phyloP scores from a whole-genome alignment of 2,329 filamentous ascomycete genomes.

The Cladosporium austrohemisphaericum region DNA sequence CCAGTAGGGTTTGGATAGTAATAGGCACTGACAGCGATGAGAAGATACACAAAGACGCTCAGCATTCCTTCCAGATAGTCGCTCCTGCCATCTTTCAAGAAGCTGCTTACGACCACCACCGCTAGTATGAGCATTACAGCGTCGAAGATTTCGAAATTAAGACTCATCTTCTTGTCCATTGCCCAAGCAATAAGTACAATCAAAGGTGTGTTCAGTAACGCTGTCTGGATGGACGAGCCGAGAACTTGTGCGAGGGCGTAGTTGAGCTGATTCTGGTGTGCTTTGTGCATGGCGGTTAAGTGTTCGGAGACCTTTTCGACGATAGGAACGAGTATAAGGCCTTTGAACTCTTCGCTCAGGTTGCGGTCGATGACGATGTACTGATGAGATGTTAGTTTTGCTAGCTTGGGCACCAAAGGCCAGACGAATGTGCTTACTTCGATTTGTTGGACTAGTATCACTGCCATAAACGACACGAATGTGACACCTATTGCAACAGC shows the following conservation, averaged over 20 bases:
- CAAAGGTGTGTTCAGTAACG: slow-evolving; percentile 80
- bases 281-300: slow-evolving; percentile 77
- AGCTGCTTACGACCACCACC: slow-evolving; percentile 82
- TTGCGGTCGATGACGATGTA: slow-evolving; percentile 50
- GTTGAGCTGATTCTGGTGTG: slow-evolving; percentile 73
- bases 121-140: slow-evolving; percentile 75
- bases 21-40: slow-evolving; percentile 59
- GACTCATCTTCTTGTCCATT: slow-evolving; percentile 62
- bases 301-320: slow-evolving; percentile 86
- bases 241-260: slow-evolving; percentile 82
- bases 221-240: slow-evolving; percentile 83
- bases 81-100: slow-evolving; percentile 80
- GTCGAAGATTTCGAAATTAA: slow-evolving; percentile 87
- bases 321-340: slow-evolving; percentile 73
- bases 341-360: slow-evolving; percentile 58
- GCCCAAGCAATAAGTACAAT: slow-evolving; percentile 83
- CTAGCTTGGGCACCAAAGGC: slow-evolving; percentile 24
- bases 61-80: slow-evolving; percentile 87
- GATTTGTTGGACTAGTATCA: slow-evolving; percentile 72
- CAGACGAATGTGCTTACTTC: too few relatives aligned
- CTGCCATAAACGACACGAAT: slow-evolving; percentile 71
- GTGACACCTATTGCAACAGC: slow-evolving; percentile 62
- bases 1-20: slow-evolving; percentile 56
- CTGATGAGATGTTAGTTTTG: neutral
- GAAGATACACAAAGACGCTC: slow-evolving; percentile 66